These are phyloP conservation scores for Diophrys appendiculata DNA, from an alignment of 73 alveolate genomes.

Conservation along the genomic window DNA sequence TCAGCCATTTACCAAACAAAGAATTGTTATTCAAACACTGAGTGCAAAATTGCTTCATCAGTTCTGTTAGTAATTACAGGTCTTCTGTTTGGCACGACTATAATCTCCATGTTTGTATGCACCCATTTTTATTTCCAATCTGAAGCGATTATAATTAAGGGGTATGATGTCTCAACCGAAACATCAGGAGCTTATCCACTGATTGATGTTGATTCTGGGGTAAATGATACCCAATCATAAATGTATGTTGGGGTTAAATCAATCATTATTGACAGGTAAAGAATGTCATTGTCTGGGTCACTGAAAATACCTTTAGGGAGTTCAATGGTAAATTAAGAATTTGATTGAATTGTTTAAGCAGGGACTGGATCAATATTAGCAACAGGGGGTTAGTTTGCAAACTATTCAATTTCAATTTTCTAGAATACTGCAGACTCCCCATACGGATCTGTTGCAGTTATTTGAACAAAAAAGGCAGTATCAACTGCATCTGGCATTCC, in stretches of 20 bases:
- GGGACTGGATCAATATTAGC: too few species aligned
- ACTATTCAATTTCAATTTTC: background rate
- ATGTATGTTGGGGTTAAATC: too few species aligned
- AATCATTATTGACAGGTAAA: background rate
- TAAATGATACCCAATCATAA: background rate
- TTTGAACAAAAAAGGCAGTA: too few species aligned
- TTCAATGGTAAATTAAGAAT: background rate
- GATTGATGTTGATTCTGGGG: background rate
- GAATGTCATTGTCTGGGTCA: background rate
- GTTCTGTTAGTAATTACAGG: background rate
- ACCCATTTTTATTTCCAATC: background rate
- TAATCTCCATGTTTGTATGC: background rate
- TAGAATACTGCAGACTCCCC: background rate
- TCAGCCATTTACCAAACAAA: background rate
- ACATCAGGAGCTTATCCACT: background rate
- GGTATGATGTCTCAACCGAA: background rate
- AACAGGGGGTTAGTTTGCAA: background rate
- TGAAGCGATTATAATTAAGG: background rate
- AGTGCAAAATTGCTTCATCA: background rate
- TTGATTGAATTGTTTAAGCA: too few species aligned
- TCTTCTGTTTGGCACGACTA: background rate
- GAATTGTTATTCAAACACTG: background rate
- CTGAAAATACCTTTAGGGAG: background rate
- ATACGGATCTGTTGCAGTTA: background rate
- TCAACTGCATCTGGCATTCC: background rate